Evolutionary conservation across 2,329 filamentous ascomycete genomes (phyloP), one percentile per base, ranked within the genome.

Genomic region (Stachybotrys echinatus): DNA sequence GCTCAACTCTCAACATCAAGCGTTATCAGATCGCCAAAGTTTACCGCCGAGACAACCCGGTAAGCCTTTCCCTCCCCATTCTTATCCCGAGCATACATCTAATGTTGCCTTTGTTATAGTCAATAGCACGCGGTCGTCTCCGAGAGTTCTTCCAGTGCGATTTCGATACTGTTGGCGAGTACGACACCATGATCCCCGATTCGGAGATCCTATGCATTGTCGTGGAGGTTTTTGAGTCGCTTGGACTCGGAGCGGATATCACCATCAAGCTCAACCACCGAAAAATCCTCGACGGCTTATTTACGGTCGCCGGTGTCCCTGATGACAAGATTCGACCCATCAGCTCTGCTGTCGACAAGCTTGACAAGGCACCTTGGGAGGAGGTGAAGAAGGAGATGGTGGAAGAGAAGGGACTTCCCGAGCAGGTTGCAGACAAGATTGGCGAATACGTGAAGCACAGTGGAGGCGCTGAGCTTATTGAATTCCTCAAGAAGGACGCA

Each of bases 61-160:
- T 46, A 46, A 34, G 44, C 4, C 4, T 18, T 18, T 22, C 39
- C 19, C 8, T 18, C 10, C 39, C 18, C 19, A n/a, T 12, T 23
- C 20, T 19, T 17, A n/a, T 23, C 20, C 42, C 42, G 12, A 23
- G 22, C 20, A 34, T 6, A 12, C 27, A 34, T 19, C 5, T n/a
- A 12, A 20, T 34, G 14, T 34, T 34, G 27, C 10, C 27, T 3
- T 34, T 2, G 10, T 14, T 34, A 8, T 10, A 40, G 46, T 48
- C 90, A 53, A 89, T 96, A 73, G 89, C 87, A 54, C 94, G 95
- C 67, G 92, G 92, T 47, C 84, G 92, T 48, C 94, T 96, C 87
- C 83, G 92, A 63, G 92, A 96, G 71, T 96, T 96, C 71, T 96
- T 95, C 74, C 92, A 96, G 71, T 96, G 92, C 74, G 92, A 97